Evolutionary conservation across 306 rosid genomes (phyloP).

Genomic region (Malus asiatica): DNA sequence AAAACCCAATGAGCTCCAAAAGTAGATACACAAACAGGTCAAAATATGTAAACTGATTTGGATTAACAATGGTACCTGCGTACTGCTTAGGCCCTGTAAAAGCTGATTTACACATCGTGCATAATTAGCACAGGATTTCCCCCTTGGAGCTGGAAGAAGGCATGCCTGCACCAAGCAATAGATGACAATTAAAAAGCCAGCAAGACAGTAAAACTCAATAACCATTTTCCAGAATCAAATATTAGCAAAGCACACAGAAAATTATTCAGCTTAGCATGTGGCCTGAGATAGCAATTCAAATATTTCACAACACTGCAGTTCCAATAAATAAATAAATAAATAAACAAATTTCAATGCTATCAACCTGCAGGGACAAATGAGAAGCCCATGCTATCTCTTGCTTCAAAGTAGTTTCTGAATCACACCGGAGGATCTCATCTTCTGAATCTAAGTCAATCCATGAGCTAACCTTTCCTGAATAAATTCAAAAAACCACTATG

Average conservation of each 20-base stretch:
- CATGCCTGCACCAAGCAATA: conserved; percentile 67
- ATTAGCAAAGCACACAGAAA: not conserved
- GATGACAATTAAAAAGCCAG: conserved; percentile 1
- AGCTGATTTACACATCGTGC: conserved; percentile 91
- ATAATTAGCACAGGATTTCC: conserved; percentile 76
- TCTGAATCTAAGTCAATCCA: conserved; percentile 96
- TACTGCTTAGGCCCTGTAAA: conserved; percentile 62
- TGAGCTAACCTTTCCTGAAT: conserved; percentile 78
- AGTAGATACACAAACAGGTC: not conserved
- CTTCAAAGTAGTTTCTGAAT: conserved; percentile 84
- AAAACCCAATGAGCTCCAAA: not conserved
- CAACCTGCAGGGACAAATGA: conserved; percentile 93
- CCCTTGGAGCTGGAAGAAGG: conserved; percentile 85
- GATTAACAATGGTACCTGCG: conserved; percentile 54
- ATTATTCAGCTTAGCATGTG: not conserved
- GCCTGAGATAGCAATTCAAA: not conserved
- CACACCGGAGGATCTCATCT: conserved; percentile 56
- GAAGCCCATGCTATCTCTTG: conserved; percentile 99
- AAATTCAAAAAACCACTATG: not conserved
- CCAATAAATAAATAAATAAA: no score
- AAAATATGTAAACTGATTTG: not conserved
- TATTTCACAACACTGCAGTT: no score
- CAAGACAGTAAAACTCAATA: not conserved
- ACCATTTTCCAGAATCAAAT: not conserved
- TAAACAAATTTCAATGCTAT: conserved; percentile 12